Base-by-base conservation (phyloP, 2,329 filamentous ascomycete species). In the Colletotrichum aenigma region DNA sequence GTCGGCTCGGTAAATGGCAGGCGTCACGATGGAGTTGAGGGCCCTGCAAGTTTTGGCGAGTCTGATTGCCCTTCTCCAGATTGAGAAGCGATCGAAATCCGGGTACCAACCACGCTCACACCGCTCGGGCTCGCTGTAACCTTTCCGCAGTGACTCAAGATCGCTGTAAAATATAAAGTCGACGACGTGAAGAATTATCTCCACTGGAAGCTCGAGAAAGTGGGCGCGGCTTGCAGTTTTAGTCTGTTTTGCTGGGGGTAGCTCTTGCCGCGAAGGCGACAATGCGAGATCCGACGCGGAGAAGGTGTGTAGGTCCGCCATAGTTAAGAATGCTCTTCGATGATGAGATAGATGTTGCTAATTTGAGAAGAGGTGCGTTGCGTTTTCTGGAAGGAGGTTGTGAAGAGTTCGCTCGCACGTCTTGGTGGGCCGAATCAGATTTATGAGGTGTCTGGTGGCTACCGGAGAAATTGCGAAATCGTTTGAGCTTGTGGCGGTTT, bases 121-220 rank as follows among this genome's bases (percentile, higher is more conserved):
- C 18, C 26, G 3, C 7, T 58, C 55, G 4, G 43, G 43, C 9
- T 18, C 52, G 52, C 28, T 3, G 55, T 58, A 58, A 3, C 55
- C 55, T 1, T 52, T 52, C 55, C 3, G 3, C 2, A 58, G 21
- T 0, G 55, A 52, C n/a, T 21, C 0, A 0, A 52, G 0, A 58
- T 58, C 2, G 21, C 26, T 28, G 21, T 18, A 1, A 0, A 58
- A 28, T 7, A 58, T 9, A 28, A 0, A 1, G 7, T 58, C 55
- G 55, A 58, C 15, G 13, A 58, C 2, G 3, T 58, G 21, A 9
- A 58, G 24, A 6, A 58, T 58, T 18, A 58, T 26, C 5, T 58
- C 55, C 7, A 1, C 7, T 26, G 55, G 55, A 58, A 58, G 55
- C 21, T 58, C 55, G n/a, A 58, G 55, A 7, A 58, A 6, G 55